phyloP scores from a whole-genome alignment of 2,329 filamentous ascomycete genomes.

The Aspergillus glaucus region DNA sequence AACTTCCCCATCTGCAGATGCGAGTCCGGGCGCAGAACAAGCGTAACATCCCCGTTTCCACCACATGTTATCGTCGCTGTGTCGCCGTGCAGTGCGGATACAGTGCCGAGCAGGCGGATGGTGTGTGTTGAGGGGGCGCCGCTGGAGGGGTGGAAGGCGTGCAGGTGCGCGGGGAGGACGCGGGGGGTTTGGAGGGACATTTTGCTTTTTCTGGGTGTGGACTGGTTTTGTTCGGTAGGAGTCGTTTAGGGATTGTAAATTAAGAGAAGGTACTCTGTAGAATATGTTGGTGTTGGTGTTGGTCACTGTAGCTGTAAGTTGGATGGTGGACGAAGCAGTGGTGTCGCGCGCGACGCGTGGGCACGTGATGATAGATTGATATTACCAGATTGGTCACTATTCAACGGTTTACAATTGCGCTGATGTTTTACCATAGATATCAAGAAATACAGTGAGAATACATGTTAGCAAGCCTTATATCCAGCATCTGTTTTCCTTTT shows the following conservation, averaged over 20 bases:
- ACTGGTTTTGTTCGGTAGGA: neutral
- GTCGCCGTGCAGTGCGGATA: constrained; percentile 74
- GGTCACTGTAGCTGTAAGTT: neutral
- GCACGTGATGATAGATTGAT: constrained; percentile 10
- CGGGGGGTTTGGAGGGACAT: constrained; percentile 77
- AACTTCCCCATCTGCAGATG: constrained; percentile 40
- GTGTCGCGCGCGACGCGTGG: constrained; percentile 12
- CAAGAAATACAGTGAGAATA: neutral
- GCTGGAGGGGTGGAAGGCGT: constrained; percentile 59
- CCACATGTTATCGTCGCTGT: constrained; percentile 72
- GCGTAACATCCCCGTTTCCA: constrained; percentile 61
- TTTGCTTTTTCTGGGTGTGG: constrained; percentile 11
- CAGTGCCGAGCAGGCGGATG: constrained; percentile 80
- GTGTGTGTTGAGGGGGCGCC: constrained; percentile 48
- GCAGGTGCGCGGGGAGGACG: constrained; percentile 72
- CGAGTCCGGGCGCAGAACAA: constrained; percentile 60
- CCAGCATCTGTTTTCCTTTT: too few species aligned
- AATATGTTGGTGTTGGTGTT: neutral
- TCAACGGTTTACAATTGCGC: neutral
- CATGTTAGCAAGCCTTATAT: too few species aligned
- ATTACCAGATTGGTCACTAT: neutral
- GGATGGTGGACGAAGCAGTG: neutral
- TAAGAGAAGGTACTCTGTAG: neutral
- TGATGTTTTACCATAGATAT: neutral
- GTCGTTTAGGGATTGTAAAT: neutral